These are phyloP conservation scores for Xylariomycetidae sp. DNA, from an alignment of 2,329 filamentous ascomycete genomes.

Conservation along the genomic window DNA sequence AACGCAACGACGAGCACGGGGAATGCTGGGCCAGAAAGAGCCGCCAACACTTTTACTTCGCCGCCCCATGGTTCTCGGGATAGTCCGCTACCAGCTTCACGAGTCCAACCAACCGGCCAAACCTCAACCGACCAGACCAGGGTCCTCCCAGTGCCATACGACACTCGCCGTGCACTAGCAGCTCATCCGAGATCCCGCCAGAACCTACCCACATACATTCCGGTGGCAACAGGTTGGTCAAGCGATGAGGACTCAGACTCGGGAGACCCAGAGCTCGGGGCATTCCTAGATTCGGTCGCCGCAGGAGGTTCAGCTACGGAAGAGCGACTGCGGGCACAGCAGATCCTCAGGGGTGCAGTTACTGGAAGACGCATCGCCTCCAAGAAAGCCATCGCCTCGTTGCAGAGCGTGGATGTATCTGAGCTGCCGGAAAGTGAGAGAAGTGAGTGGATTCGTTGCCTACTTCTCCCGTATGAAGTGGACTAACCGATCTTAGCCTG, in stretches of 20 bases:
- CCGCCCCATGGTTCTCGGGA: too few relatives aligned
- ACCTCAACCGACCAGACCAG: too few relatives aligned
- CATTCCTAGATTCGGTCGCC: neutral
- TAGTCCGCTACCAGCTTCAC: too few relatives aligned
- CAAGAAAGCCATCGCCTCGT: conserved; percentile 36
- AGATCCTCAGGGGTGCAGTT: conserved; percentile 39
- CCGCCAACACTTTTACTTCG: too few relatives aligned
- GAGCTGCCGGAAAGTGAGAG: conserved; percentile 40
- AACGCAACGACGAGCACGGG: too few relatives aligned
- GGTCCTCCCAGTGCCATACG: too few relatives aligned
- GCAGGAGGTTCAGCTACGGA: conserved; percentile 2
- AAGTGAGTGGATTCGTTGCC: conserved; percentile 31
- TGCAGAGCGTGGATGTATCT: conserved; percentile 40
- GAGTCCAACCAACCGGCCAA: too few relatives aligned
- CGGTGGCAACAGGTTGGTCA: too few relatives aligned
- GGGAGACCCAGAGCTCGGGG: neutral
- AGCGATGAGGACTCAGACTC: conserved; percentile 12
- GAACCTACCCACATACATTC: too few relatives aligned
- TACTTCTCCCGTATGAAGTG: conserved; percentile 4
- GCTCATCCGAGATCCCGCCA: neutral
- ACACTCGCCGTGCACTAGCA: too few relatives aligned
- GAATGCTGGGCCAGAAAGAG: too few relatives aligned
- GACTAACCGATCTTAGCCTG: conserved; percentile 39
- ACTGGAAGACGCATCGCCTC: conserved; percentile 42
- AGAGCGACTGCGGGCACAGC: conserved; percentile 27